Conservation (phyloP, 805 yeast species). For the Pichia membranifaciens region DNA sequence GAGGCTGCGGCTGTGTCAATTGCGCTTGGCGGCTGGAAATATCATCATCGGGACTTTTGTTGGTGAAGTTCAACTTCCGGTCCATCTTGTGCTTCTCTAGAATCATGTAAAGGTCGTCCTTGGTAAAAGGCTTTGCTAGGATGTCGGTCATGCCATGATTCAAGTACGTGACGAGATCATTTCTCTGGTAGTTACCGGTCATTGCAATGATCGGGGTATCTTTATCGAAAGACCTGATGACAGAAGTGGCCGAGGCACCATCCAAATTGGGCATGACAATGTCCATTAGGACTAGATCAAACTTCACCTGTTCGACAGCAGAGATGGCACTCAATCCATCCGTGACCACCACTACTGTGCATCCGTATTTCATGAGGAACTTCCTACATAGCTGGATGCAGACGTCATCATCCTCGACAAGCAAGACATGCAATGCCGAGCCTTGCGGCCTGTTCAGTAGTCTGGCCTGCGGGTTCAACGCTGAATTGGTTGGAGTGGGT, state of each 20-base stretch:
- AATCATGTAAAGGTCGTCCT: slow-evolving; percentile 73
- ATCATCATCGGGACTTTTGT: slow-evolving; percentile 12
- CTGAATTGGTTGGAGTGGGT: not conserved
- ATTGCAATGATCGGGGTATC: slow-evolving; percentile 88
- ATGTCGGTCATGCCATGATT: slow-evolving; percentile 91
- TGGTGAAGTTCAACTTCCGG: slow-evolving; percentile 18
- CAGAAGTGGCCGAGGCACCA: slow-evolving; percentile 86
- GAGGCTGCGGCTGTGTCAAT: not conserved
- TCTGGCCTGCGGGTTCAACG: slow-evolving; percentile 13
- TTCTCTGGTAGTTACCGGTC: slow-evolving; percentile 85
- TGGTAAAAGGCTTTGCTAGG: slow-evolving; percentile 89
- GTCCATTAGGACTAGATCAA: slow-evolving; percentile 79
- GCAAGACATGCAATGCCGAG: slow-evolving; percentile 54
- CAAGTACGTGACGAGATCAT: slow-evolving; percentile 71
- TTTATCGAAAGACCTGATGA: slow-evolving; percentile 78
- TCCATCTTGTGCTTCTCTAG: slow-evolving; percentile 65
- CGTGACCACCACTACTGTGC: slow-evolving; percentile 85
- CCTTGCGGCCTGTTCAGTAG: slow-evolving; percentile 28
- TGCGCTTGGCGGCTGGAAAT: not conserved
- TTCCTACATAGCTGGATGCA: slow-evolving; percentile 80
- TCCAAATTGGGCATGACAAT: slow-evolving; percentile 85
- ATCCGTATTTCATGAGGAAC: slow-evolving; percentile 80
- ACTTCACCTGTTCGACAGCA: slow-evolving; percentile 62
- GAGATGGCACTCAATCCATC: slow-evolving; percentile 89
- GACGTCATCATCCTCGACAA: slow-evolving; percentile 77